phyloP scores from a whole-genome alignment of 257 asterid species.

The Fraxinus anomala region DNA sequence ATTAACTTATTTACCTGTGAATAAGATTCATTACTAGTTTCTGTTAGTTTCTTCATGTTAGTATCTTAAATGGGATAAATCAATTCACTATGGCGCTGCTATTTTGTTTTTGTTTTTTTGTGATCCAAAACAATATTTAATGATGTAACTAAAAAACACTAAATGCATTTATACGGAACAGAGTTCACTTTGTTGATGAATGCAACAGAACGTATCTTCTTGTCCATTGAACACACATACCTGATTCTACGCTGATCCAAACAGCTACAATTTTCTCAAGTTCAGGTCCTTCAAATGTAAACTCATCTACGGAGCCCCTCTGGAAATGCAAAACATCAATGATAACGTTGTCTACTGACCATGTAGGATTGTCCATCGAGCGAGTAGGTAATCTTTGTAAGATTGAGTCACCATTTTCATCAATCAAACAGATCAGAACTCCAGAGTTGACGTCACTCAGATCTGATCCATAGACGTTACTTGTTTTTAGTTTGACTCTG shows the following conservation, averaged over 20 bases:
- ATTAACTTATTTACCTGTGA: not conserved
- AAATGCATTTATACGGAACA: not conserved
- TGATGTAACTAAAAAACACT: not conserved
- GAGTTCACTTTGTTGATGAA: not conserved
- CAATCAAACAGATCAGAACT: conserved; percentile 71
- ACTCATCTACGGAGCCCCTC: conserved; percentile 70
- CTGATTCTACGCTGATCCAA: conserved; percentile 87
- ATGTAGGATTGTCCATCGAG: conserved; percentile 20
- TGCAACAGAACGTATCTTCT: conserved; percentile 15
- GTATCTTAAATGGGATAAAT: not conserved
- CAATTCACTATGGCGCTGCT: not conserved
- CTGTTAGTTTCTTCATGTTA: not conserved
- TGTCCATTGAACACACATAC: conserved; percentile 34
- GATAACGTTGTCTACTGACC: conserved; percentile 30
- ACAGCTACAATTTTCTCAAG: conserved; percentile 73
- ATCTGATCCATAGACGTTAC: conserved; percentile 64
- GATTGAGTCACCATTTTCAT: conserved; percentile 72
- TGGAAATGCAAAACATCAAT: conserved; percentile 51
- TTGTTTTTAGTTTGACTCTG: conserved; percentile 65
- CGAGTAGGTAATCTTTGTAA: conserved; percentile 69
- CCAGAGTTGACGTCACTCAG: conserved; percentile 62
- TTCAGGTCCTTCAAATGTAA: conserved; percentile 67
- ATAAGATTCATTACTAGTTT: not conserved
- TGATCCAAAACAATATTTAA: not conserved
- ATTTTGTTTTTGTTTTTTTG: too few species aligned